phyloP scores from a whole-genome alignment of 257 asterid genomes.

The Primulina huaijiensis region DNA sequence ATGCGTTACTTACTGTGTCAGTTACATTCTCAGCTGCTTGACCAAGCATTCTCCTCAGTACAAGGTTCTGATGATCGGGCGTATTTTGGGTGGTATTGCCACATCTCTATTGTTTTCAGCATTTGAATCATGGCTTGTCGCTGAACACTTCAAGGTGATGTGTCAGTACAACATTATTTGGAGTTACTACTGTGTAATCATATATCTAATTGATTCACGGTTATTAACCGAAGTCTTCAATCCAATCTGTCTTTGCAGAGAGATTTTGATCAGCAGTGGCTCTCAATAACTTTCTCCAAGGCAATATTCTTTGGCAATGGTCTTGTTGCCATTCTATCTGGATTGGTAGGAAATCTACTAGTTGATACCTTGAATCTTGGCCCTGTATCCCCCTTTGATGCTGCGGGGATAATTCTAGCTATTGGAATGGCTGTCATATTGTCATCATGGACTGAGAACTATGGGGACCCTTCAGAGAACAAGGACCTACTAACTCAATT shows the following conservation, averaged over 20 bases:
- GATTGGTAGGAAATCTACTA: slow-evolving; percentile 77
- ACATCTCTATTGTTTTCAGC: slow-evolving; percentile 91
- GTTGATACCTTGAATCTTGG: slow-evolving; percentile 82
- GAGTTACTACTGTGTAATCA: background rate
- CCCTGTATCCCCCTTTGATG: slow-evolving; percentile 94
- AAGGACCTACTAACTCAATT: slow-evolving; percentile 85
- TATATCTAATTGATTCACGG: background rate
- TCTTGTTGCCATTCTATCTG: slow-evolving; percentile 79
- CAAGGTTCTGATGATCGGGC: slow-evolving; percentile 85
- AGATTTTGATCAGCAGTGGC: slow-evolving; percentile 96
- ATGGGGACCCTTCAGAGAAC: slow-evolving; percentile 82
- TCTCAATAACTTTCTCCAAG: slow-evolving; percentile 92
- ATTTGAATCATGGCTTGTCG: slow-evolving; percentile 96
- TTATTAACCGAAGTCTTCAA: slow-evolving; percentile 1
- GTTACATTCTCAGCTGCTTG: slow-evolving; percentile 80
- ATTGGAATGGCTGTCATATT: slow-evolving; percentile 86
- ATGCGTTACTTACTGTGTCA: slow-evolving; percentile 78
- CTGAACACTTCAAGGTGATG: slow-evolving; percentile 88
- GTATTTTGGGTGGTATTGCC: slow-evolving; percentile 91
- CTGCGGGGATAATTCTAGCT: slow-evolving; percentile 79
- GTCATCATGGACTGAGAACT: slow-evolving; percentile 86
- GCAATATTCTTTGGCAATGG: slow-evolving; percentile 96
- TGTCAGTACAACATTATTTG: slow-evolving; percentile 1
- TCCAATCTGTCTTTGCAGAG: slow-evolving; percentile 51
- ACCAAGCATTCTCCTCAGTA: slow-evolving; percentile 95